Evolutionary conservation across 176 grass and related monocot species (phyloP), one percentile per base, ranked within the genome.

Genomic region (Rhynchospora tenuis): DNA sequence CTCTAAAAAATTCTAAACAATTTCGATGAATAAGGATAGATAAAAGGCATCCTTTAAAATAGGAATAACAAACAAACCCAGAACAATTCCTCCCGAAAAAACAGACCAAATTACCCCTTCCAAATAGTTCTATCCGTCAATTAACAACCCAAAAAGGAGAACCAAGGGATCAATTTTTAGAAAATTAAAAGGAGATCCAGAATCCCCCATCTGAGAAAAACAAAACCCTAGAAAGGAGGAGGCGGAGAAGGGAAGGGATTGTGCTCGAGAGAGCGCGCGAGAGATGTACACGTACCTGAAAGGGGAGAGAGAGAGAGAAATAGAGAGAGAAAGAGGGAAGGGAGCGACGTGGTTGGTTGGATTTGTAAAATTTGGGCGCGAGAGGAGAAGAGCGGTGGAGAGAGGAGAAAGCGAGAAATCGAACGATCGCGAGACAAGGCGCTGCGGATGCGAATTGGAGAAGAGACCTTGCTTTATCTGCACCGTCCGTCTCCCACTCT

Each of bases 371-470:
- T 82, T 82, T 82, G 80, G 45, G 80, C 80, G 80, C 80, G 80
- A 82, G 80, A 82, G 80, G 80, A 82, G 80, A 82, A 51, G 60
- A 82, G 80, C 80, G 80, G 80, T 82, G 80, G 80, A 82, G 80
- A 82, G 80, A 27, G 80, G 22, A 82, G 80, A 67, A 67, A 67
- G 61, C 22, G 61, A 17, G 20, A 82, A 42, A 82, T 82, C 80
- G 60, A 29, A 82, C 80, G 80, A 82, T 59, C 42, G 59, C 42
- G 60, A 82, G 80, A 89, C 62, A 76, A 85, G 87, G 71, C 73
- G 82, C 83, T 73, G 62, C 76, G 33, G 87, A 89, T 89, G 83
- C 52, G 64, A 89, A 46, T 59, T 84, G 54, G 87, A 44, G 76
- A 42, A 71, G 64, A 20, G 47, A 45, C 43, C 14, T 64, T 81